phyloP scores from a whole-genome alignment of 257 asterid genomes.

The Verbena officinalis region DNA sequence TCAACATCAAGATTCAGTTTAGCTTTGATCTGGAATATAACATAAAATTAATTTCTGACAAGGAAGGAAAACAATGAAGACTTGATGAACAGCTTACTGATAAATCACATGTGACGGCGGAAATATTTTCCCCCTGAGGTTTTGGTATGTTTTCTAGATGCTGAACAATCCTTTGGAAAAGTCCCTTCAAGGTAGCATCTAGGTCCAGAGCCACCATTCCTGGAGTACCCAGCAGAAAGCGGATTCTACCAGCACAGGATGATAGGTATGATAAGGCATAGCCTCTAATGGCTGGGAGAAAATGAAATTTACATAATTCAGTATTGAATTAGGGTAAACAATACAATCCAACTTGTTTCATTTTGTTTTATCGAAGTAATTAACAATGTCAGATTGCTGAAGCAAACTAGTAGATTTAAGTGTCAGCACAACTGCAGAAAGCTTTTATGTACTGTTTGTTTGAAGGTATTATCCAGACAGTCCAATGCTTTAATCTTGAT shows the following conservation, averaged over 20 bases:
- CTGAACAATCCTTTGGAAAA: slow-evolving; percentile 87
- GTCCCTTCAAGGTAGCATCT: slow-evolving; percentile 86
- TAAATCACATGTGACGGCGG: slow-evolving; percentile 86
- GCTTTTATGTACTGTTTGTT: slow-evolving; percentile 2
- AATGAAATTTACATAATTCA: slow-evolving; percentile 27
- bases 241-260: slow-evolving; percentile 96
- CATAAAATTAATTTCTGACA: slow-evolving; percentile 16
- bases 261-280: slow-evolving; percentile 94
- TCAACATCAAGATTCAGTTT: slow-evolving; percentile 21
- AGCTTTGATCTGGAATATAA: slow-evolving; percentile 19
- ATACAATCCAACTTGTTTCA: slow-evolving; percentile 15
- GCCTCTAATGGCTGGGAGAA: slow-evolving; percentile 89
- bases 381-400: slow-evolving; percentile 11
- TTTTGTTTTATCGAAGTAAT: slow-evolving; percentile 12
- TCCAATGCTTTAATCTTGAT: slow-evolving; percentile 19
- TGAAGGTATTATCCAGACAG: slow-evolving; percentile 12
- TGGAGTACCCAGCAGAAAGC: slow-evolving; percentile 95
- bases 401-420: not conserved
- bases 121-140: slow-evolving; percentile 92
- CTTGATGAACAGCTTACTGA: slow-evolving; percentile 64
- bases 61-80: slow-evolving; percentile 27
- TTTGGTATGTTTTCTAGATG: slow-evolving; percentile 94
- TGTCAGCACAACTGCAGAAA: slow-evolving; percentile 8
- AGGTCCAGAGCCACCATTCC: slow-evolving; percentile 99
- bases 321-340: slow-evolving; percentile 12